Conservation (phyloP, 495 filamentous ascomycete species). For the Trypethelium eluteriae region DNA sequence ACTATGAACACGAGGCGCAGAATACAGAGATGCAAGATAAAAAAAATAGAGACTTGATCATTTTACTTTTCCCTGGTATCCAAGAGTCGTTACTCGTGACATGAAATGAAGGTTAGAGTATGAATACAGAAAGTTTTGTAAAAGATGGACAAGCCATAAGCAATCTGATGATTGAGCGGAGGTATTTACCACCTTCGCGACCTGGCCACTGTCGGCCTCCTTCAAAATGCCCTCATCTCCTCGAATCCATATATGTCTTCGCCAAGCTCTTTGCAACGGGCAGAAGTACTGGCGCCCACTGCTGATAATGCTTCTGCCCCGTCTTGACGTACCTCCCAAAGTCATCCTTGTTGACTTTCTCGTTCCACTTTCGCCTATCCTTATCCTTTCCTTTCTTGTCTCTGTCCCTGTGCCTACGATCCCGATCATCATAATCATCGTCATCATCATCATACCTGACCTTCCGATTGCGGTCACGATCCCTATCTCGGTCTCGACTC, state of each 20-base stretch:
- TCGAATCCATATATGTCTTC: constrained; percentile 9
- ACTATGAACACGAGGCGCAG: too few relatives aligned
- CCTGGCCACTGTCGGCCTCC: not conserved
- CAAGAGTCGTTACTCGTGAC: not conserved
- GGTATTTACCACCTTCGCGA: not conserved
- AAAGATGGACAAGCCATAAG: not conserved
- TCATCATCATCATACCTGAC: constrained; percentile 13
- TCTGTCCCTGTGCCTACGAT: not conserved
- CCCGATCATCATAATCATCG: constrained; percentile 9
- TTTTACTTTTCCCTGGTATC: constrained; percentile 6
- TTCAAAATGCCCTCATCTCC: not conserved
- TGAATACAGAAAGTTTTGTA: not conserved
- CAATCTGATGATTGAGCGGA: not conserved
- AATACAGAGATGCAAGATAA: not conserved
- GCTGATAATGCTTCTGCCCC: constrained; percentile 1
- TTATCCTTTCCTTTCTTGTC: constrained; percentile 4
- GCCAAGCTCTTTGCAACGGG: not conserved
- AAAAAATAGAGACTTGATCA: not conserved
- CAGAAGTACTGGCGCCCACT: constrained; percentile 1
- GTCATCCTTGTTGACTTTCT: constrained; percentile 5
- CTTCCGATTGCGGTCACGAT: not conserved
- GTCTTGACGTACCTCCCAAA: constrained; percentile 7
- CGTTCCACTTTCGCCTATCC: constrained; percentile 3
- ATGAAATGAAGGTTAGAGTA: not conserved
- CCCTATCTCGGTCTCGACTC: not conserved